Conservation (phyloP, 192 early-diverging fungal genomes). For the Coemansia sp. region DNA sequence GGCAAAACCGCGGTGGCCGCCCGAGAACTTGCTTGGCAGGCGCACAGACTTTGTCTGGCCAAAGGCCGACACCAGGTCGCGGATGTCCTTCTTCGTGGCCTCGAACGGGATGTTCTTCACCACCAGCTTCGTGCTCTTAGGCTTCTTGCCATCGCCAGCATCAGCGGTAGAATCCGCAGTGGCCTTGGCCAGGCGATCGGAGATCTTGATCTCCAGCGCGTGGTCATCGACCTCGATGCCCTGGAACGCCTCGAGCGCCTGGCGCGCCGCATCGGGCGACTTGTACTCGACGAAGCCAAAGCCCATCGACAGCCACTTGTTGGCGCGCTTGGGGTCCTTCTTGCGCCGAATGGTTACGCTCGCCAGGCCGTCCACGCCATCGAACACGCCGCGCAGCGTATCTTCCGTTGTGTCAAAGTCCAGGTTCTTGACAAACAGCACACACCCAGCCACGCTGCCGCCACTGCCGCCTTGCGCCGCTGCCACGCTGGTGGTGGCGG, state of each 20-base stretch:
- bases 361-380: constrained; percentile 72
- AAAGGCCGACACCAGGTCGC: constrained; percentile 86
- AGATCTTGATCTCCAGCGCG: constrained; percentile 88
- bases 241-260: constrained; percentile 88
- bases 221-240: constrained; percentile 84
- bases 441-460: constrained; percentile 60
- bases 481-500: constrained; percentile 29
- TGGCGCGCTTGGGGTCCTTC: constrained; percentile 80
- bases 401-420: constrained; percentile 89
- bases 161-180: not conserved
- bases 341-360: constrained; percentile 83
- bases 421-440: constrained; percentile 96
- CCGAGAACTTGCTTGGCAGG: constrained; percentile 91
- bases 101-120: constrained; percentile 97
- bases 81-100: constrained; percentile 92
- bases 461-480: constrained; percentile 28
- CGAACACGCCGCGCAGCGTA: constrained; percentile 71
- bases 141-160: constrained; percentile 55
- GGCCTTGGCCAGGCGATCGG: constrained; percentile 60
- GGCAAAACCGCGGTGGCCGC: constrained; percentile 94
- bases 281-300: constrained; percentile 97
- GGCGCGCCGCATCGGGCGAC: constrained; percentile 74
- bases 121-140: constrained; percentile 81
- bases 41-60: constrained; percentile 95
- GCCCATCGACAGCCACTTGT: constrained; percentile 83